These are phyloP conservation scores for Schizochytrium sp. DNA, from an alignment of 108 stramenopile genomes.

Conservation along the genomic window DNA sequence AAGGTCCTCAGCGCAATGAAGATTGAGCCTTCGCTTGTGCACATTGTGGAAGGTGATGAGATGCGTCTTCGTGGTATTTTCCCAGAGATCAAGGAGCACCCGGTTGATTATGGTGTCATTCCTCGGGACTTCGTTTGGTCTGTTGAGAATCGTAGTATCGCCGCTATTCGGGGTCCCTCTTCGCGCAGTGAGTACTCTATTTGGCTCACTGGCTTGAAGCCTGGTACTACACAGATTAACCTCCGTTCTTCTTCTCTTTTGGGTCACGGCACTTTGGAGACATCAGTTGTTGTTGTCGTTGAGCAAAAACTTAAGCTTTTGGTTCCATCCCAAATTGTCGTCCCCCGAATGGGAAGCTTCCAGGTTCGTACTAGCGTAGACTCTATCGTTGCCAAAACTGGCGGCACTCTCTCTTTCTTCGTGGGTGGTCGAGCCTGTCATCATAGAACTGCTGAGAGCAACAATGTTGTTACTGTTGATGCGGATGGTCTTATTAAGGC, in stretches of 20 bases:
- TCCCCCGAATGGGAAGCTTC: not conserved
- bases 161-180: not conserved
- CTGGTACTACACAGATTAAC: not conserved
- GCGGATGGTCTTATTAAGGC: not conserved
- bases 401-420: slow-evolving; percentile 41
- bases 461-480: not conserved
- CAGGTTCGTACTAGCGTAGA: slow-evolving; percentile 27
- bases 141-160: not conserved
- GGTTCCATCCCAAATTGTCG: slow-evolving; percentile 7
- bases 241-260: not conserved
- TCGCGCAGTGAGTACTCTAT: not conserved
- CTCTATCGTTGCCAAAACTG: not conserved
- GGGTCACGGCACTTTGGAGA: not conserved
- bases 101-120: slow-evolving; percentile 29
- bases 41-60: not conserved
- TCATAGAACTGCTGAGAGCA: not conserved
- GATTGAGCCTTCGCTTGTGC: not conserved
- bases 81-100: slow-evolving; percentile 40
- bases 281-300: not conserved
- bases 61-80: slow-evolving; percentile 36
- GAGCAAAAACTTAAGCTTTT: slow-evolving; percentile 22
- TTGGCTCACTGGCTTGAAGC: not conserved
- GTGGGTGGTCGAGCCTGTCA: slow-evolving; percentile 21
- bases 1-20: not conserved
- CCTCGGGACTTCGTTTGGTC: not conserved